Percentiles rank a stretch among this genome's conserved stretches.
Conservation (phyloP, 2,329 filamentous ascomycete genomes). For the Phaeosphaeria sp. region DNA sequence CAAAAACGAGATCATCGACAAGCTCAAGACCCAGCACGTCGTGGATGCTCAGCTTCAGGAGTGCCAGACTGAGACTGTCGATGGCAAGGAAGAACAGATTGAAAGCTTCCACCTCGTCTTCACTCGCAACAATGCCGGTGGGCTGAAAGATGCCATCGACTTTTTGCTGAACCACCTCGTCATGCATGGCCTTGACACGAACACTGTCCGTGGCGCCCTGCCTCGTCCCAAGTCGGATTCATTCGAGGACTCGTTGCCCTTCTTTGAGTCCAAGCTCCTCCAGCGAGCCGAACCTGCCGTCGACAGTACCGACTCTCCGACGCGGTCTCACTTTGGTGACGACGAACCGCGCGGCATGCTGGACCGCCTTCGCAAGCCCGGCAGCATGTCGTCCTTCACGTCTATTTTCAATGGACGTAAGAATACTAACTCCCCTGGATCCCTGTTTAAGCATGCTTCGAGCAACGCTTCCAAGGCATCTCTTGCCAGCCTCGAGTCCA, state of each 20-base stretch:
- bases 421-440: constrained; percentile 78
- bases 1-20: constrained; percentile 76
- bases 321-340: constrained; percentile 81
- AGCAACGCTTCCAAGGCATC: constrained; percentile 95
- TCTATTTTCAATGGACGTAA: constrained; percentile 96
- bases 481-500: constrained; percentile 93
- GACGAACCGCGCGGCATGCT: constrained; percentile 83
- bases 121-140: constrained; percentile 95
- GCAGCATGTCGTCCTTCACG: constrained; percentile 91
- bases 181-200: constrained; percentile 83
- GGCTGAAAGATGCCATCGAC: constrained; percentile 93
- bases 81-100: constrained; percentile 51
- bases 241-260: constrained; percentile 95
- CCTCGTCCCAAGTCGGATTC: constrained; percentile 98
- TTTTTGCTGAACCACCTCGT: constrained; percentile 87
- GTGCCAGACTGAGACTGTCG: constrained; percentile 49
- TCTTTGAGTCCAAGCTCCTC: constrained; percentile 95
- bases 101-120: constrained; percentile 65
- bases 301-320: constrained; percentile 83
- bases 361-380: constrained; percentile 91
- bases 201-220: constrained; percentile 88
- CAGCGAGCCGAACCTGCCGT: constrained; percentile 84
- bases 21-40: constrained; percentile 89
- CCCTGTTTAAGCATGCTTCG: constrained; percentile 85
- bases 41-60: constrained; percentile 79